Conservation (phyloP, 441 rosid genomes). For the Pelargonium cotyledonis region DNA sequence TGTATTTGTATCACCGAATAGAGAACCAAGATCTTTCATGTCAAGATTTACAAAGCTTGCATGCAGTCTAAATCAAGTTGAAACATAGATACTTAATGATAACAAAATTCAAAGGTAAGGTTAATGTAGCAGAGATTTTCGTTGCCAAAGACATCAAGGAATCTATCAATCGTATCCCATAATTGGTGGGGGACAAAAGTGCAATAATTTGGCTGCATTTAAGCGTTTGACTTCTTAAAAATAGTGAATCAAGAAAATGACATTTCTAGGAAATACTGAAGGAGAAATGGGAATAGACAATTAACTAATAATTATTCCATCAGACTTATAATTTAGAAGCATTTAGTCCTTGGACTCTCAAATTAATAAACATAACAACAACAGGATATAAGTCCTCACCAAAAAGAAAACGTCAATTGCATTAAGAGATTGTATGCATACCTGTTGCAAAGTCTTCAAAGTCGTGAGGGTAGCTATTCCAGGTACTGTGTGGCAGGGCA, state of each 20-base stretch:
- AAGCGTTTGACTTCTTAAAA: neutral
- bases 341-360: neutral
- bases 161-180: neutral
- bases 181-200: constrained; percentile 1
- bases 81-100: neutral
- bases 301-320: neutral
- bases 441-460: constrained; percentile 98
- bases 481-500: constrained; percentile 77
- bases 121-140: neutral
- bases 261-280: neutral
- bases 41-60: constrained; percentile 4
- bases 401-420: constrained; percentile 4
- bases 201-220: neutral
- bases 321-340: neutral
- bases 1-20: neutral
- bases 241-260: neutral
- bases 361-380: neutral
- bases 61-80: neutral
- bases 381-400: neutral
- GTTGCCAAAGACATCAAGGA: neutral
- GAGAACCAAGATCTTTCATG: neutral
- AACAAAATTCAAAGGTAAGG: neutral
- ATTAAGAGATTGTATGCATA: constrained; percentile 24
- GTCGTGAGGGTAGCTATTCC: constrained; percentile 83
- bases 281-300: neutral